phyloP scores from a whole-genome alignment of 306 rosid species.

The Rosa chinensis region DNA sequence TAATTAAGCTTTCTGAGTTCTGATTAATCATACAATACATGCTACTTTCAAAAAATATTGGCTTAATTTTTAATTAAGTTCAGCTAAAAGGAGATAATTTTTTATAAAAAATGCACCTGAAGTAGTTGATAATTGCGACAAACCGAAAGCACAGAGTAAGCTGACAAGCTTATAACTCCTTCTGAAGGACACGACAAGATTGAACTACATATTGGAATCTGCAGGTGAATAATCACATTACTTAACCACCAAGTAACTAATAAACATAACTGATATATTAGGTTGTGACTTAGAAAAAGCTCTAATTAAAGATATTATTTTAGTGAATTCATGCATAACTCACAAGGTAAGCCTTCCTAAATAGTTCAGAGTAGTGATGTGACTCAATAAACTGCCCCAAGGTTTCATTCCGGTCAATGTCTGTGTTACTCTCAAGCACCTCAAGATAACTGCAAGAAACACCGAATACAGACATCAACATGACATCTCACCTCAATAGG shows the following conservation, averaged over 20 bases:
- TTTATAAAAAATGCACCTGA: conserved; percentile 49
- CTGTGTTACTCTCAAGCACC: conserved; percentile 60
- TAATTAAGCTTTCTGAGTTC: too few relatives aligned
- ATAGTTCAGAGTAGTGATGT: conserved; percentile 51
- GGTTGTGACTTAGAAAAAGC: too few relatives aligned
- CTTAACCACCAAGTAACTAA: too few relatives aligned
- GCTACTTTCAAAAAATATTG: too few relatives aligned
- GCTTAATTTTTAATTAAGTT: neutral
- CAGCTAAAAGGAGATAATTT: neutral
- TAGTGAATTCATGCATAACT: conserved; percentile 51
- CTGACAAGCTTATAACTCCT: conserved; percentile 74
- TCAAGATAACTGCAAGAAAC: conserved; percentile 28
- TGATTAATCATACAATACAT: too few relatives aligned
- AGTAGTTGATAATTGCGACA: conserved; percentile 76
- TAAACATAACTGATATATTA: too few relatives aligned
- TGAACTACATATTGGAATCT: too few relatives aligned
- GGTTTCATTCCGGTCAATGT: conserved; percentile 64
- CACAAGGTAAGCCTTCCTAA: conserved; percentile 79
- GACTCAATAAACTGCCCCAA: conserved; percentile 66
- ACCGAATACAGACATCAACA: conserved; percentile 30
- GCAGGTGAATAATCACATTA: too few relatives aligned
- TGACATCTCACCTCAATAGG: too few relatives aligned
- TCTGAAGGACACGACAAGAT: conserved; percentile 78
- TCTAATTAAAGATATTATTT: too few relatives aligned
- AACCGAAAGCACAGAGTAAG: conserved; percentile 75